Evolutionary conservation across 257 asterid genomes (phyloP).

Genomic region (Fraxinus pennsylvanica): DNA sequence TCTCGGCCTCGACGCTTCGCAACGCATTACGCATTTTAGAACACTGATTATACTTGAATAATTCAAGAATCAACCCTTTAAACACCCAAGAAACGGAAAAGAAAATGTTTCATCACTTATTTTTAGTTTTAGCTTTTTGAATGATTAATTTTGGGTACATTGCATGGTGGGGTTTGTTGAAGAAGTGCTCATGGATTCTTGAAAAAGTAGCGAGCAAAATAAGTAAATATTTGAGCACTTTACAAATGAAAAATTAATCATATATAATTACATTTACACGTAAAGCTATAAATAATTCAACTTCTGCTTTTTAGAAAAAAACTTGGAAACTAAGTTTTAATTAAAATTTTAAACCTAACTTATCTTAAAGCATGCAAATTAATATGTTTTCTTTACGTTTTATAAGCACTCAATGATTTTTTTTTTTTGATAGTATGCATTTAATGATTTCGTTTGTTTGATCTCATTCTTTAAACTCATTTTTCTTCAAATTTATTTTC

Average conservation of each 20-base stretch:
- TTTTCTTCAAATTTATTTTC: too few relatives aligned
- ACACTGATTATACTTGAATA: too few relatives aligned
- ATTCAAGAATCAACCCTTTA: too few relatives aligned
- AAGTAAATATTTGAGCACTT: slow-evolving; percentile 25
- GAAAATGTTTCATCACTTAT: neutral
- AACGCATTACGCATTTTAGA: too few relatives aligned
- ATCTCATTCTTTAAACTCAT: too few relatives aligned
- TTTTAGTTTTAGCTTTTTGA: neutral
- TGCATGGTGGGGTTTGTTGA: neutral
- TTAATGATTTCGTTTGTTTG: neutral
- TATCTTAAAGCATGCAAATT: neutral
- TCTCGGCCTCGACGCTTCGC: too few relatives aligned
- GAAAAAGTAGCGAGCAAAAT: neutral
- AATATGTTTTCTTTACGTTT: neutral
- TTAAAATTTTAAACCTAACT: neutral
- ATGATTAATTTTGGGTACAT: neutral
- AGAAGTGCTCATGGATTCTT: slow-evolving; percentile 9
- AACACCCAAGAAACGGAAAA: neutral
- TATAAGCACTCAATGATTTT: neutral
- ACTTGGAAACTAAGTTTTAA: slow-evolving; percentile 16
- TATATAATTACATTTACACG: slow-evolving; percentile 18
- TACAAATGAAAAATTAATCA: neutral
- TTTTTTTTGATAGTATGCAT: neutral
- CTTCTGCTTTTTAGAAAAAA: neutral
- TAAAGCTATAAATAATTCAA: neutral